These are phyloP conservation scores for Leccinellum luteum DNA, from an alignment of 768 basidiomycete species.

Conservation along the genomic window DNA sequence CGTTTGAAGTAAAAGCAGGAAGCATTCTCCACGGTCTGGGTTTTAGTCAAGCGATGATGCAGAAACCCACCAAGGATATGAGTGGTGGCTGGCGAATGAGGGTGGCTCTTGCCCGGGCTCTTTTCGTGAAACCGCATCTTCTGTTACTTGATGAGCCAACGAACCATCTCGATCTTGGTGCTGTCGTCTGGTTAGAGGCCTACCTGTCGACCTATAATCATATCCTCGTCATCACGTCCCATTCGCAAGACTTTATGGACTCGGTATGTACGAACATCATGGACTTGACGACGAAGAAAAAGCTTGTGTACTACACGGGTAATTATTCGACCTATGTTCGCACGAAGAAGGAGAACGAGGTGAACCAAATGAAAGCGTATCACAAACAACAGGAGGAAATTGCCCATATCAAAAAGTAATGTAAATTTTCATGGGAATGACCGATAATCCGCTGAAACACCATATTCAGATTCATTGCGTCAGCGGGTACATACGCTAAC, in stretches of 20 bases:
- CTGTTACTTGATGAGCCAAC: constrained; percentile 92
- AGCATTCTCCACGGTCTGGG: constrained; percentile 98
- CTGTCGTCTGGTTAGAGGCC: constrained; percentile 98
- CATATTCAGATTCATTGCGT: constrained; percentile 81
- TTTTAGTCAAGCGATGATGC: constrained; percentile 90
- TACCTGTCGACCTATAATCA: constrained; percentile 98
- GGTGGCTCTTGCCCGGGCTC: constrained; percentile 91
- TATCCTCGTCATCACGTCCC: constrained; percentile 94
- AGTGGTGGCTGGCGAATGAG: constrained; percentile 99
- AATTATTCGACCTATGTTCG: constrained; percentile 98
- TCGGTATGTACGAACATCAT: constrained; percentile 96
- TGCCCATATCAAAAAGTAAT: constrained; percentile 94
- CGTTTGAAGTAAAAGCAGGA: constrained; percentile 94
- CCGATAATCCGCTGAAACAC: constrained; percentile 8
- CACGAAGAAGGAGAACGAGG: constrained; percentile 95
- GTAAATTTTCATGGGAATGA: not conserved
- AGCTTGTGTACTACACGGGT: constrained; percentile 90
- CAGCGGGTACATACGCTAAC: constrained; percentile 99
- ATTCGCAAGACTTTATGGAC: constrained; percentile 99
- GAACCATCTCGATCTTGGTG: constrained; percentile 93
- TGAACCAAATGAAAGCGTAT: constrained; percentile 99
- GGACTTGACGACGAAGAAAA: constrained; percentile 92
- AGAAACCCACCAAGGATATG: constrained; percentile 97
- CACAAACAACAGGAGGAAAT: constrained; percentile 98
- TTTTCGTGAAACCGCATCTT: constrained; percentile 96